Base-by-base conservation (phyloP, 345 rosid genomes). In the Aquilaria yunnanensis region DNA sequence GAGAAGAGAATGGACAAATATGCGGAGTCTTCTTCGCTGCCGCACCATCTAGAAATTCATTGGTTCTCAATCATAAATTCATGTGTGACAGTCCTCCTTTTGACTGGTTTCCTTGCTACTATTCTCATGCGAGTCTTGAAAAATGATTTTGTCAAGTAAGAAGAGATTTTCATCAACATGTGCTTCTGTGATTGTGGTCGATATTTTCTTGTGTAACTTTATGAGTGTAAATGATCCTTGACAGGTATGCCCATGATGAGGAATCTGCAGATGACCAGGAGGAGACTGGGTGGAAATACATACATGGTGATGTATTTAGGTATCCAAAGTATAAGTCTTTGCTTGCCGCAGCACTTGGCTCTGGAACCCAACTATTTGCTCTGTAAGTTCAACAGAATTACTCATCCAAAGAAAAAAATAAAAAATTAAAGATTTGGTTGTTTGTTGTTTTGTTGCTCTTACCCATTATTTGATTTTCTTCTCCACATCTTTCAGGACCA, bases 31-130 rank as follows among this genome's bases (percentile, higher is more conserved):
- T 83, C 83, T 56, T 77, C 78, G 0, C 56, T 77, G 71, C 84
- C 84, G 0, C 84, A 80, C 69, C 82, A 79, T 59, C 63, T 82
- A 69, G 80, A 79, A 61, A 82, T 82, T 23, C 87, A 82, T 63
- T 75, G 84, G 87, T 82, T 82, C 66, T 82, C 82, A 0, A 80
- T 82, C 32, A 80, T 82, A 30, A 82, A 80, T 70, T 80, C 84
- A 2, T 82, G 82, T 69, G 87, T 82, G 49, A 80, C 81, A 2
- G 81, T 82, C 73, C 77, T 82, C 29, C 77, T 83, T 32, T 63
- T 83, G 63, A 83, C 83, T 69, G 80, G 87, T 59, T 82, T 83
- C 58, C 84, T 83, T 60, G 81, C 83, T 31, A 80, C 81, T 4
- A 83, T 83, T 69, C 78, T 83, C 43, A 79, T 83, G 87, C 73